Percentiles rank a stretch among this genome's conserved stretches.
Conservation (phyloP, 768 basidiomycete species). For the Suillus placidus region DNA sequence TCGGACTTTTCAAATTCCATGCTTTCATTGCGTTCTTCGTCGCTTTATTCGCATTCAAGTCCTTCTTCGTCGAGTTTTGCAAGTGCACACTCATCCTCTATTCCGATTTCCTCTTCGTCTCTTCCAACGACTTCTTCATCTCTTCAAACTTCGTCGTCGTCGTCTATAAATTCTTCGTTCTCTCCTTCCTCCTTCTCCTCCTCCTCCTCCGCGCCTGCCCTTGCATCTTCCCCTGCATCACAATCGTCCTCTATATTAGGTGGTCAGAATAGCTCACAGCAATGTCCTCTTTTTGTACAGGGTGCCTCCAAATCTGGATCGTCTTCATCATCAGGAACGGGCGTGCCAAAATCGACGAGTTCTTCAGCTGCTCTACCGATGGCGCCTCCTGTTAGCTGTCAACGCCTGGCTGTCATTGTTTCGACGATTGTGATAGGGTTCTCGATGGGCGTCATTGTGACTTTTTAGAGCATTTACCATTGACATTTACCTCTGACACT, state of each 20-base stretch:
- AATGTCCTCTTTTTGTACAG: conserved; percentile 4
- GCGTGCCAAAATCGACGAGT: conserved; percentile 14
- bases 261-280: not conserved
- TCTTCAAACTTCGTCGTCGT: not conserved
- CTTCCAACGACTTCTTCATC: not conserved
- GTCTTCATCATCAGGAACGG: not conserved
- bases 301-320: conserved; percentile 4
- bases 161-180: not conserved
- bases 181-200: conserved; percentile 1
- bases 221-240: not conserved
- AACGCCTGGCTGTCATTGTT: conserved; percentile 27
- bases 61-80: conserved; percentile 8
- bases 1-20: not conserved
- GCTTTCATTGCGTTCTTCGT: not conserved
- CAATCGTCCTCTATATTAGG: not conserved
- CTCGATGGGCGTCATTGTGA: conserved; percentile 26
- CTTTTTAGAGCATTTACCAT: conserved; percentile 27
- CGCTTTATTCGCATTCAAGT: not conserved
- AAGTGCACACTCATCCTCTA: not conserved
- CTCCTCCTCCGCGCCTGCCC: not conserved
- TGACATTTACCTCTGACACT: not conserved
- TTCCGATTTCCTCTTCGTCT: not conserved
- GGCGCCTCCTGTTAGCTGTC: conserved; percentile 24
- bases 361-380: conserved; percentile 14
- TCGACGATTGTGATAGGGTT: conserved; percentile 31